Conservation (phyloP, 306 rosid genomes). For the Boehmeria nivea region DNA sequence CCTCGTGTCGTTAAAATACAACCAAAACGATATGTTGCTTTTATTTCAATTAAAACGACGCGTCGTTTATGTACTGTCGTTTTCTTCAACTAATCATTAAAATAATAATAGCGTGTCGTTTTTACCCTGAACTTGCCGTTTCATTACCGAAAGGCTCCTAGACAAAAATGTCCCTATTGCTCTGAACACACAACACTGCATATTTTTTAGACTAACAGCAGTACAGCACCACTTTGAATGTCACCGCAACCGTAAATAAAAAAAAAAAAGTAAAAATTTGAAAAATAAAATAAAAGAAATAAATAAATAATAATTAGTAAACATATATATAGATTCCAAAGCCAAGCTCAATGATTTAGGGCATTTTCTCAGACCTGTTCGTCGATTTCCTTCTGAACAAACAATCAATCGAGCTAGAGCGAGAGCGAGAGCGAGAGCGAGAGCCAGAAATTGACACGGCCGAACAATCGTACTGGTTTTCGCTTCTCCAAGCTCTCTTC, state of each 20-base stretch:
- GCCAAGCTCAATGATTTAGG: conserved; percentile 5
- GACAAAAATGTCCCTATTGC: neutral
- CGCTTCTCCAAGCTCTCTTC: neutral
- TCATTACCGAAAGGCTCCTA: neutral
- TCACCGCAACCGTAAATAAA: no score
- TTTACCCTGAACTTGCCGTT: neutral
- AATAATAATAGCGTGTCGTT: neutral
- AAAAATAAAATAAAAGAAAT: neutral
- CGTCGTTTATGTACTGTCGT: no score
- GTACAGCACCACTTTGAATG: no score
- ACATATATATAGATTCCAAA: neutral
- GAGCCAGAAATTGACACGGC: no score
- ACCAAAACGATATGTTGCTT: no score
- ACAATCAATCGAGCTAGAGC: neutral
- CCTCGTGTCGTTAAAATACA: no score
- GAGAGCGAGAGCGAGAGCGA: neutral
- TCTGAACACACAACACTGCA: no score
- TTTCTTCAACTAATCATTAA: no score
- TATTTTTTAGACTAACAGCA: no score
- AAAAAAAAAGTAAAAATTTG: neutral
- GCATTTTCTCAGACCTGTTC: conserved; percentile 4
- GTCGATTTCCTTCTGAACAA: neutral
- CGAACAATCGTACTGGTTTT: neutral
- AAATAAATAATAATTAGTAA: neutral
- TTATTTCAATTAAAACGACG: no score